Percentiles rank a stretch among this genome's conserved stretches.
These are phyloP conservation scores for Talaromyces wortmannii DNA, from an alignment of 495 filamentous ascomycete genomes.

Conservation along the genomic window DNA sequence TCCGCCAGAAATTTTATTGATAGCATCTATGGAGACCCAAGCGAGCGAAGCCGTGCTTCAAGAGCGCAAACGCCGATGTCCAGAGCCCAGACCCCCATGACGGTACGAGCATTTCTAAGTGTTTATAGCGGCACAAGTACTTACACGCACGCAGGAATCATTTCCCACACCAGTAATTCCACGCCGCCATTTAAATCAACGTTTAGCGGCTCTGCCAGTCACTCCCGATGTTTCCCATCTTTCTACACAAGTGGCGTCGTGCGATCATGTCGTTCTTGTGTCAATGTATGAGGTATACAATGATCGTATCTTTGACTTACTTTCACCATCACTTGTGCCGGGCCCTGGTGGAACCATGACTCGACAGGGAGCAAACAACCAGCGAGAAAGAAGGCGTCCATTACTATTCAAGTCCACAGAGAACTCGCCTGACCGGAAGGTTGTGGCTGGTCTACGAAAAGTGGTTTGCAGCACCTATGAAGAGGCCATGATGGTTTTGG, in stretches of 20 bases:
- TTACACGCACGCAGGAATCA: slow-evolving; percentile 40
- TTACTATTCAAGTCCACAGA: slow-evolving; percentile 87
- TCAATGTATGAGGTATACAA: slow-evolving; percentile 99
- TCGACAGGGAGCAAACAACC: slow-evolving; percentile 25
- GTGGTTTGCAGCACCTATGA: slow-evolving; percentile 78
- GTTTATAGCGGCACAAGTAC: slow-evolving; percentile 13
- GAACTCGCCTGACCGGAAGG: slow-evolving; percentile 73
- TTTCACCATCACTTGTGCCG: slow-evolving; percentile 48
- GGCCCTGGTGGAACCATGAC: slow-evolving; percentile 32
- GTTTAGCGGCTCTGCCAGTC: slow-evolving; percentile 59
- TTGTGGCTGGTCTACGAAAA: slow-evolving; percentile 87
- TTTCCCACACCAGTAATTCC: slow-evolving; percentile 42
- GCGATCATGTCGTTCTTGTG: slow-evolving; percentile 81
- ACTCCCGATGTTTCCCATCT: slow-evolving; percentile 70
- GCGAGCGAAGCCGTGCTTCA: slow-evolving; percentile 53
- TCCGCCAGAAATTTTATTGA: slow-evolving; percentile 75
- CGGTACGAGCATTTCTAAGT: neutral
- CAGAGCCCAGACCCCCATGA: slow-evolving; percentile 23
- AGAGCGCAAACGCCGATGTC: slow-evolving; percentile 38
- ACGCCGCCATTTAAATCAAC: slow-evolving; percentile 50
- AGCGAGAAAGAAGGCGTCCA: slow-evolving; percentile 68
- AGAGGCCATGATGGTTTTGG: slow-evolving; percentile 85
- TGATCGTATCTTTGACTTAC: slow-evolving; percentile 91
- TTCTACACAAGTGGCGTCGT: slow-evolving; percentile 56
- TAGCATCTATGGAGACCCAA: slow-evolving; percentile 63